These are phyloP conservation scores for Sphagnurus paluster DNA, from an alignment of 1,284 basidiomycete species.

Conservation along the genomic window DNA sequence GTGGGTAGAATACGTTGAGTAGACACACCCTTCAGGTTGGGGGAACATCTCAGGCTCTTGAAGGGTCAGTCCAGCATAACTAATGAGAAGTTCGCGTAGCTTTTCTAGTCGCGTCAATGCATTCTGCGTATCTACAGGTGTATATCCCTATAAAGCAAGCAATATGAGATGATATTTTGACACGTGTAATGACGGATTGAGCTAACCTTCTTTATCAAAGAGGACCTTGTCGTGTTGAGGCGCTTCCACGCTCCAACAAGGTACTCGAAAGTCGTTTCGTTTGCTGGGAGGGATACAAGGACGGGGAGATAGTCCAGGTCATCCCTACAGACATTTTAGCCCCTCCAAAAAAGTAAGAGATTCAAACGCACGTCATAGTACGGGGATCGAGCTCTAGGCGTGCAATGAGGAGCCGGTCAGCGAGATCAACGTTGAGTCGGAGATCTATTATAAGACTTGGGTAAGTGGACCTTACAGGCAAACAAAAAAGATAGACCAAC, in stretches of 20 bases:
- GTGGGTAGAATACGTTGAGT: background rate
- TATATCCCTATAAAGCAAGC: slow-evolving; percentile 47
- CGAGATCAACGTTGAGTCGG: slow-evolving; percentile 54
- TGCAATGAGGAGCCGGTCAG: slow-evolving; percentile 84
- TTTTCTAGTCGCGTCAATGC: slow-evolving; percentile 71
- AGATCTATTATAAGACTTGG: slow-evolving; percentile 29
- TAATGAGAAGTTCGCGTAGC: slow-evolving; percentile 79
- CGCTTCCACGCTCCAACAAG: slow-evolving; percentile 92
- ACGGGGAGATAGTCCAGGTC: slow-evolving; percentile 81
- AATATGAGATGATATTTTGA: background rate
- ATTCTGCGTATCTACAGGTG: slow-evolving; percentile 59
- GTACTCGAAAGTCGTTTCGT: slow-evolving; percentile 90
- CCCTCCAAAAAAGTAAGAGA: background rate
- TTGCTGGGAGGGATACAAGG: slow-evolving; percentile 74
- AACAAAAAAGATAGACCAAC: slow-evolving; percentile 40
- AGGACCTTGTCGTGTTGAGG: slow-evolving; percentile 56
- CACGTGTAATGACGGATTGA: background rate
- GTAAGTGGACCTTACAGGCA: slow-evolving; percentile 13
- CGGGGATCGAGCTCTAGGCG: slow-evolving; percentile 83
- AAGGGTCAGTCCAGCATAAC: slow-evolving; percentile 87
- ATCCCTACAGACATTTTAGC: slow-evolving; percentile 48
- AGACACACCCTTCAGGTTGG: slow-evolving; percentile 70
- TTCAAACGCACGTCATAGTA: slow-evolving; percentile 66
- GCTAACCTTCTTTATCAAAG: slow-evolving; percentile 61
- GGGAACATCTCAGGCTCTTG: slow-evolving; percentile 96